Conservation (phyloP, 495 filamentous ascomycete species). For the Staphylotrichum longicolle region DNA sequence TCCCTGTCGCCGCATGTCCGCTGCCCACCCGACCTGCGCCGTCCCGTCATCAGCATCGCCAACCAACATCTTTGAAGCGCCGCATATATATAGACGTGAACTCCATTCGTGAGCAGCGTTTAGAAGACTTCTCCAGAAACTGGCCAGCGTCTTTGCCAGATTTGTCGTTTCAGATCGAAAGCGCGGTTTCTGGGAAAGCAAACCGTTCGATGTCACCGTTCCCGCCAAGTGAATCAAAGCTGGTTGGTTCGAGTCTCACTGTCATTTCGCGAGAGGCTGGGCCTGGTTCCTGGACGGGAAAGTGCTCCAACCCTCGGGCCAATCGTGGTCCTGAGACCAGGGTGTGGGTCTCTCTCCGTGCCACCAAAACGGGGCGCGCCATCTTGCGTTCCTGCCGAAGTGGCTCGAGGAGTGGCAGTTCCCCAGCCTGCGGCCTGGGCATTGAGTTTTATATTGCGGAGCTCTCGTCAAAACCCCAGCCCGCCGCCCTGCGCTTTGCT, state of each 20-base stretch:
- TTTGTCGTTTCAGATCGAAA: background rate
- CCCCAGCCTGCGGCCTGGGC: slow-evolving; percentile 20
- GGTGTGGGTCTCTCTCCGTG: slow-evolving; percentile 23
- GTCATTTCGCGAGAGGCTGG: slow-evolving; percentile 35
- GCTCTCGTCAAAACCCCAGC: slow-evolving; percentile 18
- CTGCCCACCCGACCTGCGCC: no score
- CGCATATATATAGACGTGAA: background rate
- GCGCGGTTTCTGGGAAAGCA: background rate
- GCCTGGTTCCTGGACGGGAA: slow-evolving; percentile 22
- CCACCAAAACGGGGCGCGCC: slow-evolving; percentile 27
- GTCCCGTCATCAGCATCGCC: background rate
- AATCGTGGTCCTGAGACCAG: slow-evolving; percentile 15
- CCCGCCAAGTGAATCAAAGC: slow-evolving; percentile 8
- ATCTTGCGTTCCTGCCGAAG: slow-evolving; percentile 32
- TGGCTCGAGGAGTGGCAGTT: slow-evolving; percentile 18
- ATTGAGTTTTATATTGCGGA: slow-evolving; percentile 39
- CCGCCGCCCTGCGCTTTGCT: slow-evolving; percentile 4
- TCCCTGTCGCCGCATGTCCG: no score
- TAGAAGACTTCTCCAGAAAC: background rate
- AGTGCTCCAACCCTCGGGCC: slow-evolving; percentile 15
- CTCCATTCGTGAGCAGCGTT: no score
- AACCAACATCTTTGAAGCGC: background rate
- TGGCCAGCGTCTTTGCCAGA: background rate
- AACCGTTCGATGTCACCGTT: slow-evolving; percentile 8
- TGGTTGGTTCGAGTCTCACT: slow-evolving; percentile 23